phyloP scores from a whole-genome alignment of 441 rosid genomes.

The Geranium incanum region DNA sequence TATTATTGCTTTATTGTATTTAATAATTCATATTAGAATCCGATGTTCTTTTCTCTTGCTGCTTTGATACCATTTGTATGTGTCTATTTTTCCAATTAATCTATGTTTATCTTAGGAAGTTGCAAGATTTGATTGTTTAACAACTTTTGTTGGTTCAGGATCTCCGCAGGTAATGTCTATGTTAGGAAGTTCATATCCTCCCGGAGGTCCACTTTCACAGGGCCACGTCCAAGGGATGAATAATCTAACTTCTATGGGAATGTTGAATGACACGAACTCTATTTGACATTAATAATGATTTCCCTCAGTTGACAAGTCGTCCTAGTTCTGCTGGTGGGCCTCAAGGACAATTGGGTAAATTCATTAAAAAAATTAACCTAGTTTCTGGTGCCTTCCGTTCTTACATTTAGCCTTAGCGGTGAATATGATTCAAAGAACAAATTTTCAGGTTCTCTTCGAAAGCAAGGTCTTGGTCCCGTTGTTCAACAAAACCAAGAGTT shows the following conservation, averaged over 20 bases:
- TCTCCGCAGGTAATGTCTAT: slow-evolving; percentile 83
- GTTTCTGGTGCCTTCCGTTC: slow-evolving; percentile 16
- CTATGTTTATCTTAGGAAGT: background rate
- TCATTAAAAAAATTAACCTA: slow-evolving; percentile 11
- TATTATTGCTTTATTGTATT: background rate
- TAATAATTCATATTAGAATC: background rate
- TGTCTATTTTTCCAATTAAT: background rate
- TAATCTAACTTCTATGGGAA: slow-evolving; percentile 76
- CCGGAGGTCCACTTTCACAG: slow-evolving; percentile 84
- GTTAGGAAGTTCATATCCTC: slow-evolving; percentile 65
- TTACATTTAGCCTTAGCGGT: slow-evolving; percentile 9
- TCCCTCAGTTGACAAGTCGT: slow-evolving; percentile 83
- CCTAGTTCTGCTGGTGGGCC: slow-evolving; percentile 92
- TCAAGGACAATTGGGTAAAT: slow-evolving; percentile 85
- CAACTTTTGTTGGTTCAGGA: slow-evolving; percentile 46
- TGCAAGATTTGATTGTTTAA: slow-evolving; percentile 2
- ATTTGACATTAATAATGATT: slow-evolving; percentile 85
- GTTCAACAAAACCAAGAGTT: slow-evolving; percentile 98
- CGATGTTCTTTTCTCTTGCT: slow-evolving; percentile 1
- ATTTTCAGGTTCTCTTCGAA: slow-evolving; percentile 66
- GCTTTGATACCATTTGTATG: background rate
- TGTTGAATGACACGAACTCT: slow-evolving; percentile 76
- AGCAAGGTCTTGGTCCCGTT: slow-evolving; percentile 86
- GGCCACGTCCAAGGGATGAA: slow-evolving; percentile 79
- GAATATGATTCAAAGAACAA: slow-evolving; percentile 19